These are phyloP conservation scores for Diophrys sp. DNA, from an alignment of 73 alveolate species.

Conservation along the genomic window DNA sequence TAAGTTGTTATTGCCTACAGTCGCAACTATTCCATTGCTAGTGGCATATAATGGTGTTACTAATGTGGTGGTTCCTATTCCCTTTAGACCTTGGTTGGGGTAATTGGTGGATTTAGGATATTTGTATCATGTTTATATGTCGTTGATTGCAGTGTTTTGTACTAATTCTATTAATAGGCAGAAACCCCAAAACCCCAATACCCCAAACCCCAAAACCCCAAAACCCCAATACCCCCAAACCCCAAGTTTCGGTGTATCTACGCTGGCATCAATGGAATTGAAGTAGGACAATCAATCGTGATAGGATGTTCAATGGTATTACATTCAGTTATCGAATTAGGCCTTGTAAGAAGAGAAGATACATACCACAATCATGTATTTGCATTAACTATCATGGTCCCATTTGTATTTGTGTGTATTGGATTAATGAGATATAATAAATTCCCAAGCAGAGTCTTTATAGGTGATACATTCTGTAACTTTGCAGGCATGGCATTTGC, in stretches of 20 bases:
- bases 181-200: too few relatives aligned
- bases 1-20: conserved; percentile 89
- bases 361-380: conserved; percentile 39
- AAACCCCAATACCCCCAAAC: background rate
- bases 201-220: conserved; percentile 22
- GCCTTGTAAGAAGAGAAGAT: conserved; percentile 17
- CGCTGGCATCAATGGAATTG: conserved; percentile 97
- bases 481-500: conserved; percentile 99
- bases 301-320: conserved; percentile 81
- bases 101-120: conserved; percentile 73
- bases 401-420: conserved; percentile 75
- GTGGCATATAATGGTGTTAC: conserved; percentile 84
- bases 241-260: too few relatives aligned
- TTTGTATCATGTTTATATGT: conserved; percentile 83
- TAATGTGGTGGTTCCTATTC: conserved; percentile 18
- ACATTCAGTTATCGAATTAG: conserved; percentile 77
- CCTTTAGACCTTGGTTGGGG: conserved; percentile 29
- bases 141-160: conserved; percentile 88
- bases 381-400: conserved; percentile 67
- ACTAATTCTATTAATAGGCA: conserved; percentile 94
- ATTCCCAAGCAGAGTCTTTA: conserved; percentile 94
- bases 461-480: conserved; percentile 96
- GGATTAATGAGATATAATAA: conserved; percentile 81
- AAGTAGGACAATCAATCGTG: conserved; percentile 92
- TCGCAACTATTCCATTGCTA: conserved; percentile 94